phyloP scores from a whole-genome alignment of 768 basidiomycete genomes.

The Omphalotus guepiniiformis region DNA sequence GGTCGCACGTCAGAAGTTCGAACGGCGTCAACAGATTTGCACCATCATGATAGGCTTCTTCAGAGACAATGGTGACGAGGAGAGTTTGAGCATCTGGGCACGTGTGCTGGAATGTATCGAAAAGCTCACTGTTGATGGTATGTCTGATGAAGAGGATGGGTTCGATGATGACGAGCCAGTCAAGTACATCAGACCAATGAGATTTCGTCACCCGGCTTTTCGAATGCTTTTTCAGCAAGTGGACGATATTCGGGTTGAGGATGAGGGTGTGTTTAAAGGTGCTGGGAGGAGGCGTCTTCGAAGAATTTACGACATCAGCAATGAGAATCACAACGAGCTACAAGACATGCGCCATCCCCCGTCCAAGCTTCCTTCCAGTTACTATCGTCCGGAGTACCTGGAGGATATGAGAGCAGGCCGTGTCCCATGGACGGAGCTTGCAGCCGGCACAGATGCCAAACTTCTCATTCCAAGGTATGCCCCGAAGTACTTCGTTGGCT shows the following conservation, averaged over 20 bases:
- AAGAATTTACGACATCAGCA: background rate
- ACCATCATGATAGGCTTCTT: background rate
- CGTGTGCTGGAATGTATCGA: too few relatives aligned
- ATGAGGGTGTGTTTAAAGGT: too few relatives aligned
- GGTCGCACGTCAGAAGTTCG: background rate
- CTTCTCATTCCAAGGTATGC: background rate
- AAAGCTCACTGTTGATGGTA: too few relatives aligned
- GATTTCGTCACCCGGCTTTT: background rate
- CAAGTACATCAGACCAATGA: background rate
- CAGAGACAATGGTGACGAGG: too few relatives aligned
- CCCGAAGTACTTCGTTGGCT: too few relatives aligned
- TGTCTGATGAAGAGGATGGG: too few relatives aligned
- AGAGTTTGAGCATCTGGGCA: too few relatives aligned
- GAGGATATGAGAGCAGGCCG: background rate
- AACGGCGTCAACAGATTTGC: background rate
- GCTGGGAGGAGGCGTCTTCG: too few relatives aligned
- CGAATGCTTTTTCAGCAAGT: too few relatives aligned
- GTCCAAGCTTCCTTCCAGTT: background rate
- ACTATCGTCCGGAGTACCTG: background rate
- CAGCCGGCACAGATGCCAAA: background rate
- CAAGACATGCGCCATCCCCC: background rate
- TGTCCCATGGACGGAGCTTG: background rate
- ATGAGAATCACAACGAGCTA: background rate
- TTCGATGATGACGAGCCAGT: background rate
- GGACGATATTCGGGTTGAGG: too few relatives aligned